Base-by-base conservation (phyloP, 176 grass and related monocot species). In the Carex myosuroides region DNA sequence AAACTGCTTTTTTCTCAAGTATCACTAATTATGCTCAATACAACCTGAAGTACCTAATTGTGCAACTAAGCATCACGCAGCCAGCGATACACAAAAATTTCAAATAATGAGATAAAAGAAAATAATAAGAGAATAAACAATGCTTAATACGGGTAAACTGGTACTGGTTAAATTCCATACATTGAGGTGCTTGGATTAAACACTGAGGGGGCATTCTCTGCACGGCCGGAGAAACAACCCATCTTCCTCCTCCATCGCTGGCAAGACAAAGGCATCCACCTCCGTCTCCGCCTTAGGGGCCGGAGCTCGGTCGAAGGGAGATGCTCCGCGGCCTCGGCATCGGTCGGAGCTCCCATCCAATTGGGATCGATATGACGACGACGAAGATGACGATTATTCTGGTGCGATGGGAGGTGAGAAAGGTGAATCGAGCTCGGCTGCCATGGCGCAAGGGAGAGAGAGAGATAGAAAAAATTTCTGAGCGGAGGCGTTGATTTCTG, bases 201-300 rank as follows among this genome's bases (percentile, higher is more conserved):
- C 22, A 24, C 22, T 24, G 16, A n/a, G n/a, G n/a, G n/a, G n/a
- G n/a, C 92, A 98, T 74, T 91, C 95, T 60, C 88, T 91, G 64
- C 91, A 91, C 26, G 92, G 86, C 78, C 95, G 92, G 16, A 85
- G 84, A 33, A 60, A 78, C 76, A 91, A 95, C 88, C 91, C 89
- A 6, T 84, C 92, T 11, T 90, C 95, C 1, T 87, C 92, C 11
- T 80, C 90, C 0, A 72, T 87, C 11, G 91, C 92, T 20, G 87
- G 89, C 63, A 90, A 81, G 87, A 88, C 90, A 83, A 94, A 94
- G 84, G 88, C 88, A 71, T 67, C 88, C 1, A 14, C 81, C 2
- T 62, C 86, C 3, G 8, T 70, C 0, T 10, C 57, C 3, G 8
- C 78, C 0, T 10, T 50, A 21, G 12, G 48, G 22, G 7, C 60